These are phyloP conservation scores for Lactarius quietus DNA, from an alignment of 768 basidiomycete genomes.

Conservation along the genomic window DNA sequence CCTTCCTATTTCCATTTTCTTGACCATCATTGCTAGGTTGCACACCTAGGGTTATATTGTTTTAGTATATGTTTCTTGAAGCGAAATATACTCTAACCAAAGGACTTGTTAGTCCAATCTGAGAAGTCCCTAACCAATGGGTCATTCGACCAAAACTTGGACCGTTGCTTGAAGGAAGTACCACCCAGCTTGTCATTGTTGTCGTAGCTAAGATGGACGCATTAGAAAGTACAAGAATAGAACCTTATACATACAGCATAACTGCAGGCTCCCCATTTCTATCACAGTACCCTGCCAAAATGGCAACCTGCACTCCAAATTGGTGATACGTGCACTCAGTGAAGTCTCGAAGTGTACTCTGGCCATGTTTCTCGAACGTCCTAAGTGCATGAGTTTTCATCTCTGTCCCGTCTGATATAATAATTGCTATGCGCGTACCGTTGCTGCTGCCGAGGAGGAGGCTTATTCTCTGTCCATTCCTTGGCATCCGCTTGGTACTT, in stretches of 20 bases:
- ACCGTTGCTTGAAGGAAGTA: neutral
- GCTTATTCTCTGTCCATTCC: neutral
- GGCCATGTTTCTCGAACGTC: too few species aligned
- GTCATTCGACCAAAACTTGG: too few species aligned
- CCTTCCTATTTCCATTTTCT: neutral
- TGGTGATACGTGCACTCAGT: too few species aligned
- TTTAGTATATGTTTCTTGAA: neutral
- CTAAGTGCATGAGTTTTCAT: too few species aligned
- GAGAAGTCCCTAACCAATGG: neutral
- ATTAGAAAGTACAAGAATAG: too few species aligned
- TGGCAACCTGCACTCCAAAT: too few species aligned
- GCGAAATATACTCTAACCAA: neutral
- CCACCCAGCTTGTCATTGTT: neutral
- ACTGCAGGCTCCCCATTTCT: too few species aligned
- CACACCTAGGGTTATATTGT: neutral
- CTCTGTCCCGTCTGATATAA: too few species aligned
- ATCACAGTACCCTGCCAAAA: too few species aligned
- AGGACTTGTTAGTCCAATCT: neutral
- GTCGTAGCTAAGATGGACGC: too few species aligned
- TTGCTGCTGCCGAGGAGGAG: neutral
- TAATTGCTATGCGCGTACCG: neutral
- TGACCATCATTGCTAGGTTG: neutral
- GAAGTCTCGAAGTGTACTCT: too few species aligned
- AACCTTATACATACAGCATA: too few species aligned
- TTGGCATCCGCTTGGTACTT: neutral